Evolutionary conservation across 2,329 filamentous ascomycete genomes (phyloP).

Genomic region (Lasiodiplodia citricola): DNA sequence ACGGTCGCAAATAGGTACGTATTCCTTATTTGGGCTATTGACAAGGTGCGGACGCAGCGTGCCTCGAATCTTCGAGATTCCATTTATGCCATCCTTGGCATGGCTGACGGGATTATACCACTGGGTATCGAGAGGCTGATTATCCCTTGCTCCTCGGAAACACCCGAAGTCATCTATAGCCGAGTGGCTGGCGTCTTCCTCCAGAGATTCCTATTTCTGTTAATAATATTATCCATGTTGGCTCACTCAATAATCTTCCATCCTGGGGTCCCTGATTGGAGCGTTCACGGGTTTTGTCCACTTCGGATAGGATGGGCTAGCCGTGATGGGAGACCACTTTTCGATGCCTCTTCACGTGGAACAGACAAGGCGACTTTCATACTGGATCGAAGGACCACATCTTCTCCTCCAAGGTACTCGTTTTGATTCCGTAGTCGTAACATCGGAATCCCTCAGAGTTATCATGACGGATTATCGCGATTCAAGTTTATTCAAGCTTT

Average conservation of each 20-base stretch:
- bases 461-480: not conserved
- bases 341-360: not conserved
- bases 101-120: not conserved
- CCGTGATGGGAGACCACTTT: not conserved
- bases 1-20: not conserved
- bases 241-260: not conserved
- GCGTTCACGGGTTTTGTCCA: not conserved
- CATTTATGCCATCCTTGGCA: not conserved
- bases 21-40: not conserved
- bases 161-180: not conserved
- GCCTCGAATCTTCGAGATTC: not conserved
- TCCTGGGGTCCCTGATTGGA: conserved; percentile 21
- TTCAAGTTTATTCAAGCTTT: not conserved
- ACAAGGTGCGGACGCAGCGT: not conserved
- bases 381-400: not conserved
- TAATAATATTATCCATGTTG: not conserved
- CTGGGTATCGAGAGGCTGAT: not conserved
- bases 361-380: not conserved
- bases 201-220: not conserved
- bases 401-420: not conserved
- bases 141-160: not conserved
- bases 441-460: not conserved
- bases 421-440: not conserved
- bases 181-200: not conserved
- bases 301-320: not conserved